Base-by-base conservation (phyloP, 495 filamentous ascomycete species). In the Neurospora sp. region DNA sequence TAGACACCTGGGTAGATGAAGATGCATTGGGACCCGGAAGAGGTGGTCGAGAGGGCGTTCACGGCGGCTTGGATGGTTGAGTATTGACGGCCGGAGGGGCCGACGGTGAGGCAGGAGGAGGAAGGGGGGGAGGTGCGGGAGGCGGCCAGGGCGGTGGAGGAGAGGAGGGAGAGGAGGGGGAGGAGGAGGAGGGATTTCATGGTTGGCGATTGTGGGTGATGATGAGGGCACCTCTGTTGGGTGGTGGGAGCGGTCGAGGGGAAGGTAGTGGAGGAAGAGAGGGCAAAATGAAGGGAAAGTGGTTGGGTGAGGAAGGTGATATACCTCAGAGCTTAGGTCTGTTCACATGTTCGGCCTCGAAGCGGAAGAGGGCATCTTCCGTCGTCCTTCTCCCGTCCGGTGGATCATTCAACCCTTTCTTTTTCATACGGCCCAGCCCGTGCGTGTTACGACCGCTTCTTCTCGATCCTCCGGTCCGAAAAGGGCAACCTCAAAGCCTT, bases 1-100 rank as follows among this genome's bases (percentile, higher is more conserved):
- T 90, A 89, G 40, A 85, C 86, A 14, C 88, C 88, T 12, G 82
- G 79, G 74, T 88, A 81, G 78, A 92, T 88, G 83, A 91, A 92
- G 78, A 92, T 87, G 75, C 84, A 87, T 76, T 91, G 88, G 5
- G 75, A 69, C 5, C 68, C 35, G 20, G 83, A 78, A 22, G 82
- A 77, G 10, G 82, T 82, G 14, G 83, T 85, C 73, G 80, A 83
- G 40, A 91, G 81, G 14, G 88, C 82, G 71, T 85, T 74, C 61
- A 92, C 84, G 31, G 90, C 90, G 10, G 82, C 78, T 78, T 87
- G 86, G 71, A 92, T 81, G 79, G 88, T 85, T 5, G 69, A 68
- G 77, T 84, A 87, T 31, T 4, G 7, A 42, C 82, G 78, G 68
- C 79, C 82, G 12, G 81, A 77, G 12, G 81, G 77, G 71, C 83